phyloP scores from a whole-genome alignment of 345 rosid species.

The Bruguiera parviflora region DNA sequence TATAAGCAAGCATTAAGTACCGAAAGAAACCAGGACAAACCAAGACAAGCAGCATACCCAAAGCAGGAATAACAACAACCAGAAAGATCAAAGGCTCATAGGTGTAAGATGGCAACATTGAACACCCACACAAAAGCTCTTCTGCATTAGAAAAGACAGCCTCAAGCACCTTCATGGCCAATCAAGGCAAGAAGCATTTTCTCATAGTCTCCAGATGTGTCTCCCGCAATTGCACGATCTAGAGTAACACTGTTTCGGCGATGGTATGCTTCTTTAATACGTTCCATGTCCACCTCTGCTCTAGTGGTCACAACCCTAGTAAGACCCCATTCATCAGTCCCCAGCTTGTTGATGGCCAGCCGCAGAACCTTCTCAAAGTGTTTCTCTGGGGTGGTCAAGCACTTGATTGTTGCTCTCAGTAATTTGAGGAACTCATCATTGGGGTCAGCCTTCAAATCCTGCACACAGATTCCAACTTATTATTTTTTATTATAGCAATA shows the following conservation, averaged over 20 bases:
- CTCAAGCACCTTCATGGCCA: slow-evolving; percentile 58
- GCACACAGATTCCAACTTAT: slow-evolving; percentile 17
- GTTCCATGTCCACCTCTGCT: slow-evolving; percentile 79
- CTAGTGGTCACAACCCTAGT: slow-evolving; percentile 72
- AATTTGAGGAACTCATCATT: slow-evolving; percentile 60
- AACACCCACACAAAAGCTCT: background rate
- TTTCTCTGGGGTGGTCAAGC: slow-evolving; percentile 83
- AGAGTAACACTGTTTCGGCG: slow-evolving; percentile 70
- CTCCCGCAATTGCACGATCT: slow-evolving; percentile 64
- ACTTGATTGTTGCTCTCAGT: slow-evolving; percentile 66
- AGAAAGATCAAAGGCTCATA: background rate
- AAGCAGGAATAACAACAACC: slow-evolving; percentile 8
- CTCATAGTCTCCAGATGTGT: slow-evolving; percentile 79
- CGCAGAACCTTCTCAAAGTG: slow-evolving; percentile 77
- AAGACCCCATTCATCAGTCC: slow-evolving; percentile 86
- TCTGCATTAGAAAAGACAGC: slow-evolving; percentile 2
- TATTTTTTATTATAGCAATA: background rate
- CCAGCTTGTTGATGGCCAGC: slow-evolving; percentile 62
- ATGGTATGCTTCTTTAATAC: slow-evolving; percentile 73
- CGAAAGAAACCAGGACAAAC: background rate
- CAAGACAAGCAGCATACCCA: slow-evolving; percentile 3
- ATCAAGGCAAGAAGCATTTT: slow-evolving; percentile 68
- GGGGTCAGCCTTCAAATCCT: slow-evolving; percentile 71
- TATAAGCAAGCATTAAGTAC: background rate
- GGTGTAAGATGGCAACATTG: slow-evolving; percentile 4